Base-by-base conservation (phyloP, 768 basidiomycete species). In the Clitopilus hobsonii region DNA sequence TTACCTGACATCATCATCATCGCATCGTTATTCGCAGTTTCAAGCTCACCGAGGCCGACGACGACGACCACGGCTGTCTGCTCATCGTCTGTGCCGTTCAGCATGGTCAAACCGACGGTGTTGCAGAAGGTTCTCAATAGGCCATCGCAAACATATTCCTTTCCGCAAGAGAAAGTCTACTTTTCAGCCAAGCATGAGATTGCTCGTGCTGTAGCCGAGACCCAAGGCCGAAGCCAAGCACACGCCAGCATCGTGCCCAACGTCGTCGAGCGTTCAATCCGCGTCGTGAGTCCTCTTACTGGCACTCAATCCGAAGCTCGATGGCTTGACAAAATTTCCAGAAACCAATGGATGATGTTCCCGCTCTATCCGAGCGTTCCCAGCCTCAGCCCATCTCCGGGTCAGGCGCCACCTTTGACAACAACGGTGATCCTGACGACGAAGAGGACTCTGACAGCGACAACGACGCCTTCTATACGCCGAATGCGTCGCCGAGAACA, bases 101-200 rank as follows among this genome's bases (percentile, higher is more conserved):
- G 14, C 30, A 84, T 84, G 83, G 69, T 72, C 25, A 82, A 77
- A 63, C 81, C 83, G 48, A 81, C 82, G 4, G 64, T 85, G 49
- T 61, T 85, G 52, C 87, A 89, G 67, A 75, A 74, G 36, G 66
- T 89, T 41, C 74, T 91, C 38, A 79, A 82, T 51, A 66, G 75
- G 51, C 88, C 88, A 10, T 88, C 87, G 1, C 83, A 87, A 64
- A 70, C 76, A 0, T 90, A 90, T 66, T 63, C 69, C 7, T 70
- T 74, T 53, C 79, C 78, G 0, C 58, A 62, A 20, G 66, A 70
- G 55, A 78, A 75, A 61, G 72, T 78, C 4, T 83, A 82, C 60
- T 74, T 79, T 58, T 83, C 80, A 0, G 77, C 73, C 10, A 81
- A 77, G 64, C 63, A 71, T 53, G 75, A 80, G 51, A 74, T 85